These are phyloP conservation scores for Nitzschia sp. DNA, from an alignment of 108 stramenopile genomes.

Conservation along the genomic window DNA sequence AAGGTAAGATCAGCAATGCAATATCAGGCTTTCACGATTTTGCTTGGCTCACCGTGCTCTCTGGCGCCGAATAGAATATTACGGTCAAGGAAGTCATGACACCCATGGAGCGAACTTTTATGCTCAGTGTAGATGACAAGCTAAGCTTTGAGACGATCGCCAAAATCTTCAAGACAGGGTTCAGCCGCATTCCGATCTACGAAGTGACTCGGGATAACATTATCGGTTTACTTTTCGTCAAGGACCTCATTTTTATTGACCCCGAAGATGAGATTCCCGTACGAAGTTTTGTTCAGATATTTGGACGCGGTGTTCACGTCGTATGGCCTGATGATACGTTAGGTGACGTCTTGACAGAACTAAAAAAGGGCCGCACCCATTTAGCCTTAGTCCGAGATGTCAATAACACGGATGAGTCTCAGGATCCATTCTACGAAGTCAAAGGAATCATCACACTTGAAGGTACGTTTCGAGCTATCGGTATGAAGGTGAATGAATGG, in stretches of 20 bases:
- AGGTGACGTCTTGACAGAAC: conserved; percentile 87
- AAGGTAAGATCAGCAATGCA: conserved; percentile 35
- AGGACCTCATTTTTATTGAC: conserved; percentile 98
- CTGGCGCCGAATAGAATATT: conserved; percentile 48
- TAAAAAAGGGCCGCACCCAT: conserved; percentile 90
- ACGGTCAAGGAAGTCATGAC: conserved; percentile 95
- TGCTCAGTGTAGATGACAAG: conserved; percentile 86
- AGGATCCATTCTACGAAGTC: conserved; percentile 92
- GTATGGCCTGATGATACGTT: conserved; percentile 89
- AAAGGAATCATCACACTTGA: conserved; percentile 98
- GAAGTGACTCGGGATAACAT: conserved; percentile 84
- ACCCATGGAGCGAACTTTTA: conserved; percentile 87
- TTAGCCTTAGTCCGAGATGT: conserved; percentile 93
- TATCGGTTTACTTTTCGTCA: conserved; percentile 95
- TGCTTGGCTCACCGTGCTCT: not conserved
- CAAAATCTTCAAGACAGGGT: conserved; percentile 96
- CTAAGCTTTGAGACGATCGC: conserved; percentile 93
- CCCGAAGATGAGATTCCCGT: conserved; percentile 94
- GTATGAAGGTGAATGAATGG: not conserved
- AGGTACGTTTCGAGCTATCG: conserved; percentile 57
- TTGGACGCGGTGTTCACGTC: conserved; percentile 86
- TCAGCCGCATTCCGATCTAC: conserved; percentile 90
- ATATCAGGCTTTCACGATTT: not conserved
- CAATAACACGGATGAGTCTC: conserved; percentile 64
- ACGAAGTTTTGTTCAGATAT: conserved; percentile 88